Base-by-base conservation (phyloP, 768 basidiomycete genomes). In the Amanita thiersii region DNA sequence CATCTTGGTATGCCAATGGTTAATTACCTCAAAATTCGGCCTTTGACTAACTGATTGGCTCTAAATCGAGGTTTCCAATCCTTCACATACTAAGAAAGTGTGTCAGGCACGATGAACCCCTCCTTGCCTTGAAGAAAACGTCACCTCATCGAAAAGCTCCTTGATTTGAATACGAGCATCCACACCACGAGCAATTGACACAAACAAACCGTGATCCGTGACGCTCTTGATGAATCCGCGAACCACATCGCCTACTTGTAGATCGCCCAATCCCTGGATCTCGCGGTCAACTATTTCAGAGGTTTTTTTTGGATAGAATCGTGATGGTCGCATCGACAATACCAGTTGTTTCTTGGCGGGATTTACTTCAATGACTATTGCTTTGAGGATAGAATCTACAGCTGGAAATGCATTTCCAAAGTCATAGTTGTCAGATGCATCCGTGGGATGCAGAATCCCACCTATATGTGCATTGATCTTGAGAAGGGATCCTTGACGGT, bases 151-250 rank as follows among this genome's bases (percentile, higher is more conserved):
- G 56, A 94, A 96, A 3, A 94, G 72, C 61, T 96, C 89, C 54
- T 74, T 80, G 56, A 97, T 97, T 62, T 94, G 90, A 19, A 99
- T 81, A 12, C 93, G 79, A 43, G 86, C 92, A 54, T 92, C 89
- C 19, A 96, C 66, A n/a, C 73, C 72, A 21, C 82, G 74, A 7
- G 88, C 90, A 25, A 99, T 63, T 19, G 77, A 77, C 2, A 99
- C 89, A 51, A 96, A 98, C 14, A 99, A 54, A 11, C 94, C 94
- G 55, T 86, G 81, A 34, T 90, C 84, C 12, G 78, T 73, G 23
- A 98, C 69, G 52, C 77, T 87, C 64, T 90, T 96, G 55, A 97
- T 74, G 55, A 94, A 89, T 8, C 94, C 94, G 40, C 90, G 75
- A 12, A 93, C 65, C n/a, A 67, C 73, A 39, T 84, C 69, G 3